Conservation (phyloP, 2,329 filamentous ascomycete genomes). For the Orbilia javanica region DNA sequence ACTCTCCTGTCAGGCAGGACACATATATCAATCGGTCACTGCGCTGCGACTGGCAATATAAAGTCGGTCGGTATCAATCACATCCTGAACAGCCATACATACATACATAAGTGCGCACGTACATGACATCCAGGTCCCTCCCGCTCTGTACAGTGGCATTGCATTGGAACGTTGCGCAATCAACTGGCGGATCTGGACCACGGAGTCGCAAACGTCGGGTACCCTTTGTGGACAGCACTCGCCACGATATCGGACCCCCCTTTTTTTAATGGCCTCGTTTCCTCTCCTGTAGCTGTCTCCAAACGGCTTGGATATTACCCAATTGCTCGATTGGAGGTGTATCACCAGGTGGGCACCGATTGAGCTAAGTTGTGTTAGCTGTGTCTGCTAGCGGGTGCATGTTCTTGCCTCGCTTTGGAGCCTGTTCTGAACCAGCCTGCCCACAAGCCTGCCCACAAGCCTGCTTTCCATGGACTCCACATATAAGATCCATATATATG, state of each 20-base stretch:
- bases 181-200: slow-evolving; percentile 34
- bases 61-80: slow-evolving; percentile 21
- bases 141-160: slow-evolving; percentile 43
- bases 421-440: slow-evolving; percentile 1
- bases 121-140: slow-evolving; percentile 29
- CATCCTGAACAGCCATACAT: slow-evolving; percentile 30
- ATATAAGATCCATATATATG: background rate
- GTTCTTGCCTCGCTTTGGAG: slow-evolving; percentile 22
- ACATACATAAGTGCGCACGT: slow-evolving; percentile 21
- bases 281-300: slow-evolving; percentile 5
- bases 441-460: slow-evolving; percentile 16
- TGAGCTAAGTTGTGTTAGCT: slow-evolving; percentile 9
- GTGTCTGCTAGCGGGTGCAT: slow-evolving; percentile 2
- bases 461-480: slow-evolving; percentile 17
- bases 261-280: slow-evolving; percentile 20
- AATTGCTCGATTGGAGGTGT: slow-evolving; percentile 7
- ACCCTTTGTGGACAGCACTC: slow-evolving; percentile 11
- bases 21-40: slow-evolving; percentile 9
- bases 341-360: slow-evolving; percentile 27
- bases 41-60: slow-evolving; percentile 6
- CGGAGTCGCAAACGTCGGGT: slow-evolving; percentile 44
- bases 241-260: slow-evolving; percentile 27
- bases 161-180: slow-evolving; percentile 51
- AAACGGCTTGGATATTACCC: slow-evolving; percentile 18
- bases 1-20: slow-evolving; percentile 12